Evolutionary conservation across 164 flowering plant genomes (phyloP).

Genomic region (Dillenia suffruticosa): DNA sequence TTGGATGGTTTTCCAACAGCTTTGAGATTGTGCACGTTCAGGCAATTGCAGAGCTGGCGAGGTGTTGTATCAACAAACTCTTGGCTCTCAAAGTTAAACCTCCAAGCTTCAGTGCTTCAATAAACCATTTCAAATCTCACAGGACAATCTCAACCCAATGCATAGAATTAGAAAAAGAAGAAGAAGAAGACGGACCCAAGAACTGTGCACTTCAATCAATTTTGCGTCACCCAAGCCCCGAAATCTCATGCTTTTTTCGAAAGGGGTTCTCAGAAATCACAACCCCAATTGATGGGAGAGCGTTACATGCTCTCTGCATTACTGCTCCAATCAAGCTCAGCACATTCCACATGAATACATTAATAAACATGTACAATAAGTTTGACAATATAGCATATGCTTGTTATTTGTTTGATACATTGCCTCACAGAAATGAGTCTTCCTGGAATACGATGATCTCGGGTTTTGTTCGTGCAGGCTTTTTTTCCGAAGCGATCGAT

Average conservation of each 20-base stretch:
- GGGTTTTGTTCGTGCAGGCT: conserved; percentile 47
- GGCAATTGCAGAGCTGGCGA: too few species aligned
- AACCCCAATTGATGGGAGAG: conserved; percentile 35
- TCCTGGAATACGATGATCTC: conserved; percentile 82
- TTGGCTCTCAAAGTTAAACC: too few species aligned
- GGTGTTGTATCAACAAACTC: too few species aligned
- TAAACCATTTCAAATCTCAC: too few species aligned
- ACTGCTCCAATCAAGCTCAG: conserved; percentile 29
- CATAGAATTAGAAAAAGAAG: not conserved
- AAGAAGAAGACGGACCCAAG: not conserved
- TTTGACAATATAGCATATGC: conserved; percentile 40
- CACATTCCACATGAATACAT: conserved; percentile 49
- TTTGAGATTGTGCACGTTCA: too few species aligned
- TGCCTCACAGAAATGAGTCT: conserved; percentile 55
- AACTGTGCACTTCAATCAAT: conserved; percentile 17
- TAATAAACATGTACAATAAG: conserved; percentile 58
- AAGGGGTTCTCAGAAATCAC: conserved; percentile 73
- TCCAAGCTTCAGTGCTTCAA: too few species aligned
- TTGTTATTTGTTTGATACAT: conserved; percentile 50
- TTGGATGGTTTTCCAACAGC: too few species aligned
- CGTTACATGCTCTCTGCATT: conserved; percentile 54
- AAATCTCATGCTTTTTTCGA: conserved; percentile 43
- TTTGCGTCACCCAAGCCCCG: conserved; percentile 38
- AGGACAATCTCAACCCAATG: conserved; percentile 10
- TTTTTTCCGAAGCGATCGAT: conserved; percentile 28